Base-by-base conservation (phyloP, 345 rosid species). In the Bruguiera parviflora region DNA sequence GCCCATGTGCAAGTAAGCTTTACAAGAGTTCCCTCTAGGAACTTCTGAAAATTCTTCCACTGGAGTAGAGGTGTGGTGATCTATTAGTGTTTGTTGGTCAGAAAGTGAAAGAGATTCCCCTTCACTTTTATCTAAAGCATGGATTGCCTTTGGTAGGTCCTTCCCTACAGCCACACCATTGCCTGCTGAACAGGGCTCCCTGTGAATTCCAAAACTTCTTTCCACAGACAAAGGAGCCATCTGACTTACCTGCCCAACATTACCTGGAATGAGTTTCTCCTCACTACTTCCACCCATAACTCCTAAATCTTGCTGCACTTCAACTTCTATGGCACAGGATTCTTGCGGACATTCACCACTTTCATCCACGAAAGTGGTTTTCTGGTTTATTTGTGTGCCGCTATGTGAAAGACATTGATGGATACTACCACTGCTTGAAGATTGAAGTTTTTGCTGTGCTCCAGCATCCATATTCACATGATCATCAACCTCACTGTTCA, bases 31-130 rank as follows among this genome's bases (percentile, higher is more conserved):
- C 28, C 43, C 58, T 20, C 39, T 58, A 37, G 58, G 61, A 75
- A 58, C 62, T 65, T 68, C 69, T 55, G 71, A 58, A 58, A 43
- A 31, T 64, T 62, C 71, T 33, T 71, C 78, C 56, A 43, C 69
- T 22, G 70, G 37, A 64, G 57, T n/a, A 56, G 63, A 0, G n/a
- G 79, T 32, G 61, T 71, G 37, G 68, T 37, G 71, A 73, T 75
- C 84, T 60, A 67, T 61, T 27, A 61, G 84, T 72, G 64, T 46
- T 29, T 31, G 76, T 0, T 51, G 55, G 67, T 47, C 33, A 75
- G 75, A 75, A 74, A 69, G 61, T 8, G 70, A 64, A 53, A 61
- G 49, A 82, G 71, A 43, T 65, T 80, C 82, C 71, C 72, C 65
- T 22, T 69, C 60, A 58, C 18, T 55, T 47, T 46, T 64, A 31